A percentile compares a stretch with the other conserved stretches of the same genome.
phyloP scores from a whole-genome alignment of 129 eudicot genomes.

The Silybum marianum region DNA sequence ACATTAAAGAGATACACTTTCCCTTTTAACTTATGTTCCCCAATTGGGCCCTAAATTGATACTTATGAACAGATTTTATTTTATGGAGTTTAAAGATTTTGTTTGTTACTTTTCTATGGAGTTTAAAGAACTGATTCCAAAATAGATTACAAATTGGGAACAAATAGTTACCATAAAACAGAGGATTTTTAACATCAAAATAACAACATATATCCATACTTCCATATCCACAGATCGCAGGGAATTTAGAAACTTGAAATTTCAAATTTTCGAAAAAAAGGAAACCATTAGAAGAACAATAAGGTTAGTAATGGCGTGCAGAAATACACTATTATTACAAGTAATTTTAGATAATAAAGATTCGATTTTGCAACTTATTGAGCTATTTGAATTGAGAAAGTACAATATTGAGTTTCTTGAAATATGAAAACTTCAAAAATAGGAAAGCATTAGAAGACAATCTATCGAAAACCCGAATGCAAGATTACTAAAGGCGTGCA shows the following conservation, averaged over 20 bases:
- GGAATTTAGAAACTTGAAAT: not conserved
- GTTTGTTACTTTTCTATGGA: conserved; percentile 11
- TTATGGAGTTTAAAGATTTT: conserved; percentile 5
- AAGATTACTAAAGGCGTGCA: not conserved
- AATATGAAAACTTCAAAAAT: not conserved
- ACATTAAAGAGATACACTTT: conserved; percentile 22
- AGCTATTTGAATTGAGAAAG: too few relatives aligned
- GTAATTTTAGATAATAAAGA: too few relatives aligned
- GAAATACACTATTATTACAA: too few relatives aligned
- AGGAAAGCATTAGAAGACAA: conserved; percentile 18
- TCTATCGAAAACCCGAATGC: not conserved
- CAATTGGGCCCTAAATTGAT: conserved; percentile 29
- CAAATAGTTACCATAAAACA: not conserved
- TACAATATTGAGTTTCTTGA: not conserved
- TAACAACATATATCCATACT: conserved; percentile 11
- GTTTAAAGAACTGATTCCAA: conserved; percentile 1
- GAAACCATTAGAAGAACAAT: conserved; percentile 12
- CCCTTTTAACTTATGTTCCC: conserved; percentile 35
- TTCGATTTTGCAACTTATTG: too few relatives aligned
- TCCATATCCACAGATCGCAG: conserved; percentile 10
- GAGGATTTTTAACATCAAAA: not conserved
- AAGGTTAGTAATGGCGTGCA: too few relatives aligned
- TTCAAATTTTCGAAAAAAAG: not conserved
- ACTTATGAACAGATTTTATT: conserved; percentile 7
- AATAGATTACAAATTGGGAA: not conserved